These are phyloP conservation scores for Triticum turgidum DNA, from an alignment of 176 grass and related monocot species.

Conservation along the genomic window DNA sequence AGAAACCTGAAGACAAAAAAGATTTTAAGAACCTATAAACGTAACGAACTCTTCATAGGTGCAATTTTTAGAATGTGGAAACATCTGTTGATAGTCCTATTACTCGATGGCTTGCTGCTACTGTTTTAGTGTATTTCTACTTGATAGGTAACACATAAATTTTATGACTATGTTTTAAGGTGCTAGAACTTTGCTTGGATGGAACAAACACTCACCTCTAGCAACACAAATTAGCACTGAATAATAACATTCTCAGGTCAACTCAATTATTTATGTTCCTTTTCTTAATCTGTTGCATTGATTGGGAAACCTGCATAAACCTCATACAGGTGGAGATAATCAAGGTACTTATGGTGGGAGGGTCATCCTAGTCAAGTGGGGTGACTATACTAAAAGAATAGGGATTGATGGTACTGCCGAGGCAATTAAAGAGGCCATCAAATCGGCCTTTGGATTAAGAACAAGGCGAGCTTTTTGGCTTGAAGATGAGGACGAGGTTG, in stretches of 20 bases:
- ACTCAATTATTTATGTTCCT: not conserved
- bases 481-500: slow-evolving; percentile 91
- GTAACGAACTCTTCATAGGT: not conserved
- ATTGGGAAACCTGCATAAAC: slow-evolving; percentile 12
- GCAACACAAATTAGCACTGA: not conserved
- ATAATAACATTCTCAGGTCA: slow-evolving; percentile 1
- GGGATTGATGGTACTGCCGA: slow-evolving; percentile 86
- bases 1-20: slow-evolving; percentile 3
- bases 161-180: slow-evolving; percentile 9
- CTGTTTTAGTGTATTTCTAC: slow-evolving; percentile 1
- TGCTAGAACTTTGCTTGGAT: not conserved
- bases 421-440: slow-evolving; percentile 97
- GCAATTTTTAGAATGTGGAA: slow-evolving; percentile 5
- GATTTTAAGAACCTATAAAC: not conserved
- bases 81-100: not conserved
- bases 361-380: slow-evolving; percentile 95
- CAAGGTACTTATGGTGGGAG: slow-evolving; percentile 65
- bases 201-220: not conserved
- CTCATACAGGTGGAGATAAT: slow-evolving; percentile 67
- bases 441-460: slow-evolving; percentile 88
- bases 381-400: slow-evolving; percentile 87
- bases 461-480: slow-evolving; percentile 97
- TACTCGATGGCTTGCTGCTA: not conserved
- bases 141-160: not conserved
- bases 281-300: slow-evolving; percentile 23